Percentiles rank a stretch among this genome's conserved stretches.
These are phyloP conservation scores for Hypoxylon crocopeplum DNA, from an alignment of 495 filamentous ascomycete species.

Conservation along the genomic window DNA sequence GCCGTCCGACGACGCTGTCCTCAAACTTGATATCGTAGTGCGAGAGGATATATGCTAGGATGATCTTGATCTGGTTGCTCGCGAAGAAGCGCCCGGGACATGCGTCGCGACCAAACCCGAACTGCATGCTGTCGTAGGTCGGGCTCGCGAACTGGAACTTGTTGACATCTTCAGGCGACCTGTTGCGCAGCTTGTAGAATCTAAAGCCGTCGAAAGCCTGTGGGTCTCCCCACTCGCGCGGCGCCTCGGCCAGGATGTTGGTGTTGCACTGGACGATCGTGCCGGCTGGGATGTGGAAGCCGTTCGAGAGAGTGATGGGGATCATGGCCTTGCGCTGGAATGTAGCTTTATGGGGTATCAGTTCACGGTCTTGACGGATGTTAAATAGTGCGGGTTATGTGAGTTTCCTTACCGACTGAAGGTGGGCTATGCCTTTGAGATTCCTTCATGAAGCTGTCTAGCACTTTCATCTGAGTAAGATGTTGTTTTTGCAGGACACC, in stretches of 20 bases:
- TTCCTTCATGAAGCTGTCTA: conserved; percentile 64
- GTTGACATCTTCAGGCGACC: conserved; percentile 41
- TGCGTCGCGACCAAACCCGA: conserved; percentile 56
- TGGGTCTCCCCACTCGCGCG: conserved; percentile 43
- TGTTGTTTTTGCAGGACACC: conserved; percentile 44
- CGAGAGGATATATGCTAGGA: conserved; percentile 47
- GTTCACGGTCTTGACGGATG: conserved; percentile 1
- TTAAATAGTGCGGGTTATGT: neutral
- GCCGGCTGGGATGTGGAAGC: conserved; percentile 44
- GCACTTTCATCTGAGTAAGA: conserved; percentile 51
- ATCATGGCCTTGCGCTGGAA: conserved; percentile 42
- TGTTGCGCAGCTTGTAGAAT: conserved; percentile 53
- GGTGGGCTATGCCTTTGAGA: conserved; percentile 47
- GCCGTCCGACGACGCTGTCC: conserved; percentile 37
- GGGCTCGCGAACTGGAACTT: conserved; percentile 55
- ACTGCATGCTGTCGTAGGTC: conserved; percentile 48
- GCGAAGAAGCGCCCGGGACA: conserved; percentile 59
- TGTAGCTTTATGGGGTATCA: conserved; percentile 31
- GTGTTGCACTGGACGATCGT: conserved; percentile 41
- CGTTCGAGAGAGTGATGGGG: conserved; percentile 46
- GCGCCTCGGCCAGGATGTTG: conserved; percentile 36
- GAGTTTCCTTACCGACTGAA: conserved; percentile 42
- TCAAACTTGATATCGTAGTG: conserved; percentile 53
- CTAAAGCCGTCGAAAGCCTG: conserved; percentile 60
- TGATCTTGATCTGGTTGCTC: conserved; percentile 53